A percentile compares a stretch with the other conserved stretches of the same genome.
These are phyloP conservation scores for Apodospora peruviana DNA, from an alignment of 495 filamentous ascomycete genomes.

Conservation along the genomic window DNA sequence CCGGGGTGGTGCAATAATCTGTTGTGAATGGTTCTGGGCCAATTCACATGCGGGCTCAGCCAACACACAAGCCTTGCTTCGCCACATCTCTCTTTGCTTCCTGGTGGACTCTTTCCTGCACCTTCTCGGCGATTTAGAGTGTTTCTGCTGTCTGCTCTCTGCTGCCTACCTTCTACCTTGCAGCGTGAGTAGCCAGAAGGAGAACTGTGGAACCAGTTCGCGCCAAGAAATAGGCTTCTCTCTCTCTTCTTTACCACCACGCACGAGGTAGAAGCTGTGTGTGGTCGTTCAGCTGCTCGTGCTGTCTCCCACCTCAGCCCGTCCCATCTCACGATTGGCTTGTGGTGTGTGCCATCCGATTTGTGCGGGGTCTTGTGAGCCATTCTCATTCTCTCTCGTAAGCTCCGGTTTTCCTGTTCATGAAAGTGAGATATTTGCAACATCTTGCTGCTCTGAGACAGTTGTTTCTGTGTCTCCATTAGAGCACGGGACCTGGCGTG, in stretches of 20 bases:
- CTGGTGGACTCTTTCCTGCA: background rate
- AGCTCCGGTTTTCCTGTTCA: background rate
- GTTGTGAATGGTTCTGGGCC: no score
- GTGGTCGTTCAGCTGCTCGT: background rate
- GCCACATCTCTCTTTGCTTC: slow-evolving; percentile 6
- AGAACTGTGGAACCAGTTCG: background rate
- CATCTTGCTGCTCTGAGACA: no score
- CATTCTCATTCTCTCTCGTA: background rate
- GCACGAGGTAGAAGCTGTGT: no score
- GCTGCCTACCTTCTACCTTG: no score
- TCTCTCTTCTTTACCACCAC: background rate
- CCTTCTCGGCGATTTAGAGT: background rate
- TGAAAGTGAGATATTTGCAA: no score
- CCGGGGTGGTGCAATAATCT: no score
- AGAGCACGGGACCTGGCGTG: no score
- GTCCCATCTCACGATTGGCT: background rate
- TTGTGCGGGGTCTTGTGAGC: background rate
- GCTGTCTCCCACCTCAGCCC: background rate
- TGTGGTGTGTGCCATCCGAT: no score
- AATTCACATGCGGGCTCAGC: slow-evolving; percentile 2
- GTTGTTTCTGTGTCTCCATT: no score
- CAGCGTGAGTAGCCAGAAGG: no score
- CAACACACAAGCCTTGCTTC: slow-evolving; percentile 8
- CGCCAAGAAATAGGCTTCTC: background rate
- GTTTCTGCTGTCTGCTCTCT: background rate